Evolutionary conservation across 1,284 basidiomycete genomes (phyloP).

Genomic region (Trametes polyzona): DNA sequence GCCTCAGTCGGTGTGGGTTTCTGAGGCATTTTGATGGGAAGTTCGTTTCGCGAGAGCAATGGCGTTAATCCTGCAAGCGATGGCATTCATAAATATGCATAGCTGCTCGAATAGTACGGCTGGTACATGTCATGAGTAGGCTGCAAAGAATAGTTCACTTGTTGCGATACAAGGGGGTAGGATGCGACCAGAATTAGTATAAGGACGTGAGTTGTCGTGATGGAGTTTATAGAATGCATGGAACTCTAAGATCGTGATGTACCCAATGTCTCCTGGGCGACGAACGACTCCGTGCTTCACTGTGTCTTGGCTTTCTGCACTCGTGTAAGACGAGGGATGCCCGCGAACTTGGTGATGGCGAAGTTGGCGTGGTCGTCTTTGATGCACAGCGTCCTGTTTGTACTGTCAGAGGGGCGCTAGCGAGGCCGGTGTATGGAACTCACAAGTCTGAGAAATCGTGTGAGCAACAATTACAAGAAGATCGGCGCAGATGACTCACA

Average conservation of each 20-base stretch:
- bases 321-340: slow-evolving; percentile 46
- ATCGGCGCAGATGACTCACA: slow-evolving; percentile 45
- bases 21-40: too few relatives aligned
- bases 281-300: background rate
- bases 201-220: background rate
- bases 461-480: slow-evolving; percentile 1
- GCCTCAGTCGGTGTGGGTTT: too few relatives aligned
- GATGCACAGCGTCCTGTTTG: slow-evolving; percentile 53
- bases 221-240: background rate
- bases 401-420: background rate
- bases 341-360: slow-evolving; percentile 41
- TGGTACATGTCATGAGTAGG: too few relatives aligned
- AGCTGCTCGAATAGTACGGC: too few relatives aligned
- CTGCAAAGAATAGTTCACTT: background rate
- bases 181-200: background rate
- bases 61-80: too few relatives aligned
- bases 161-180: background rate
- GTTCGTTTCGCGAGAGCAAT: too few relatives aligned
- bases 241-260: background rate
- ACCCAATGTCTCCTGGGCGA: too few relatives aligned
- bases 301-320: slow-evolving; percentile 27
- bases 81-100: background rate
- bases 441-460: slow-evolving; percentile 47
- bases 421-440: slow-evolving; percentile 23
- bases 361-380: slow-evolving; percentile 62